Base-by-base conservation (phyloP, 768 basidiomycete genomes). In the Suillus plorans region DNA sequence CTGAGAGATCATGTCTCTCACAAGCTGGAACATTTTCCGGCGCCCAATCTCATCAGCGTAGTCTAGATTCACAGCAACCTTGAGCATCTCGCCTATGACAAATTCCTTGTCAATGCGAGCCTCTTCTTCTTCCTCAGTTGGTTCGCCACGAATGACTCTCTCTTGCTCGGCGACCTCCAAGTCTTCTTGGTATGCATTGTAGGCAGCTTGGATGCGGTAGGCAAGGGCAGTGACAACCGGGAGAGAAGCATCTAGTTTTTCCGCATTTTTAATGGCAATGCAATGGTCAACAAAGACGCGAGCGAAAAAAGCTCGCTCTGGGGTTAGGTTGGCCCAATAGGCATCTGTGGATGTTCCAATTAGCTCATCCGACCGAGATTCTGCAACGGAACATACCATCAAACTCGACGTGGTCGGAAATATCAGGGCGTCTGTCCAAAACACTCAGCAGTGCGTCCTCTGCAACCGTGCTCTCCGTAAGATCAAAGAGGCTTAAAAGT, bases 31-130 rank as follows among this genome's bases (percentile, higher is more conserved):
- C 89, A 95, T 95, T 77, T 91, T 91, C 64, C 94, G 79, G 65
- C 94, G 79, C 4, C 97, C 96, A 65, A 91, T 92, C 75, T 97
- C 95, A 77, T 99, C 97, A 0, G 89, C 85, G 70, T 96, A 98
- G 75, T 98, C 96, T 34, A 95, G 80, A 66, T 90, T 85, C 4
- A 90, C 82, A 0, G 92, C 92, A 37, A 97, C 78, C 69, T 83
- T 85, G 28, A 97, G 83, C 74, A 98, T 82, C 75, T 98, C 94
- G 0, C 86, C 81, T n/a, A 97, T 81, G 8, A 94, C 78, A 63
- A 91, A 88, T 69, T 89, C 88, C 42, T 79, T 82, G 34, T 85
- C 82, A 4, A 80, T 68, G 18, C 76, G 78, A 45, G 80, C 80
- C 12, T 89, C 86, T 47, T 86, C 86, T 62, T 74, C 77, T 63